phyloP scores from a whole-genome alignment of 805 yeast genomes.

The Zygotorulaspora sp. region DNA sequence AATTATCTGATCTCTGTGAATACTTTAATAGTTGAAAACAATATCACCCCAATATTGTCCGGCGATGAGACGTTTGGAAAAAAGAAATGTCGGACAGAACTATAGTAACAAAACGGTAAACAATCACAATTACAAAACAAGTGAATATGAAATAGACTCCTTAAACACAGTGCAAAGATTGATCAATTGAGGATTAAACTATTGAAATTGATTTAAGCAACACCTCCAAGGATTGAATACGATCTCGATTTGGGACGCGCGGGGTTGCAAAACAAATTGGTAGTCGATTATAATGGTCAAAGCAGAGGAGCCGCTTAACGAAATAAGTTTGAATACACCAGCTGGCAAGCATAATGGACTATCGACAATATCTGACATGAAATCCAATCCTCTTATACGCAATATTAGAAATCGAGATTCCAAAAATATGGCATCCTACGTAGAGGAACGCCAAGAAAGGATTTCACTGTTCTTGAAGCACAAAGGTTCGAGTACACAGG shows the following conservation, averaged over 20 bases:
- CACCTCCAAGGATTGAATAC: too few relatives aligned
- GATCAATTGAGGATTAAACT: too few relatives aligned
- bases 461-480: constrained; percentile 9
- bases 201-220: too few relatives aligned
- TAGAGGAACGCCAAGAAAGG: constrained; percentile 7
- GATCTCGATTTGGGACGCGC: too few relatives aligned
- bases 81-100: not conserved
- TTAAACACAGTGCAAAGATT: too few relatives aligned
- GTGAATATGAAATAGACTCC: too few relatives aligned
- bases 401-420: constrained; percentile 3
- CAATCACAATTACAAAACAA: constrained; percentile 2
- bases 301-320: constrained; percentile 26
- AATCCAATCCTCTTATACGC: not conserved
- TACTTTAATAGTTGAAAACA: too few relatives aligned
- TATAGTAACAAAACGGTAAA: constrained; percentile 1
- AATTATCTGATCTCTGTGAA: too few relatives aligned
- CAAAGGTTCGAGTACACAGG: constrained; percentile 2
- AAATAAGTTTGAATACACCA: constrained; percentile 24
- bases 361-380: not conserved
- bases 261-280: too few relatives aligned
- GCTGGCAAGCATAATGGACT: constrained; percentile 8
- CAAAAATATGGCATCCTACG: constrained; percentile 2
- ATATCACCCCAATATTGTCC: constrained; percentile 4
- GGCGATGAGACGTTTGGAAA: not conserved
- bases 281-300: constrained; percentile 24